Base-by-base conservation (phyloP, 306 rosid species). In the Nissolia schottii region DNA sequence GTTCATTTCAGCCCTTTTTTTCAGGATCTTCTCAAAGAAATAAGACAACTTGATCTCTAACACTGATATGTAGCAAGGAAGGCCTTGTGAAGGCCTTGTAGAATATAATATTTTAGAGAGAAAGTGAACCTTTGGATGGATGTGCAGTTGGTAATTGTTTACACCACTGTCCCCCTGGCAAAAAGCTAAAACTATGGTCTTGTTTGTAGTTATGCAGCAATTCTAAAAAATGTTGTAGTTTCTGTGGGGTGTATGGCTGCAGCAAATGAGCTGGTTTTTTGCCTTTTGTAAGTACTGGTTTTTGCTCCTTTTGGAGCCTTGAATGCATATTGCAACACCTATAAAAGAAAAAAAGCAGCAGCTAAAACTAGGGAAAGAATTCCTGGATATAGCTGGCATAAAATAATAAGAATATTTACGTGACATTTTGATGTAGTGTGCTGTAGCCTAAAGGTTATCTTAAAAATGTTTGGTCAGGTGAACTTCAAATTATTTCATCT, bases 61-160 rank as follows among this genome's bases (percentile, higher is more conserved):
- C 66, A 20, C 37, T 62, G 6, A 18, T 79, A 56, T 65, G 57
- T 45, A 24, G 12, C 20, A 22, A 56, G 61, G 66, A 37, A 31
- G 19, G 29, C 32, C 15, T 22, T 8, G 0, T 7, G 35, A 35
- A 62, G 28, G 43, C 20, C 55, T 53, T 55, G 14, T 46, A 20
- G 29, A 25, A 23, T 32, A 7, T 32, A 51, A 16, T 70, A 70
- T 43, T 64, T 46, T 55, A 40, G 24, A 55, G 66, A 18, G 37
- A 55, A 31, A 63, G 60, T 15, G 50, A 40, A 50, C 56, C 64
- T 61, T 71, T 48, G 45, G 23, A 40, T 64, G 66, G 29, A 55
- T 50, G 25, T 66, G 40, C 61, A 28, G 50, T 58, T 57, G 29
- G 37, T 38, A 40, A 31, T 49, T 50, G 49, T 65, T 57, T 64